A percentile compares a stretch with the other conserved stretches of the same genome.
Conservation (phyloP, 257 asterid species). For the Salvia miltiorrhiza region DNA sequence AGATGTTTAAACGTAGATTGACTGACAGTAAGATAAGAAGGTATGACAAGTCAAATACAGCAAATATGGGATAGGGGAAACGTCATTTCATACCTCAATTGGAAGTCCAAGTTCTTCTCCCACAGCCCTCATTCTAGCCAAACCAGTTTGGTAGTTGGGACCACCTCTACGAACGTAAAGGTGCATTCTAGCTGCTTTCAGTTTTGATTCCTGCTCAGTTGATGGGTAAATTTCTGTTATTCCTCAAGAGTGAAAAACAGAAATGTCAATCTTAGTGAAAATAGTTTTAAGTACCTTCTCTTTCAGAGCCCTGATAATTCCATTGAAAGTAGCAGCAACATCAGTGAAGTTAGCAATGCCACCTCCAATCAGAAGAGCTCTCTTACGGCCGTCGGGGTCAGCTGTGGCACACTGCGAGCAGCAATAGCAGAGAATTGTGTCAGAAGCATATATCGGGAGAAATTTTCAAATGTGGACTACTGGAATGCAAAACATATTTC, state of each 20-base stretch:
- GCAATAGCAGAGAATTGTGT: constrained; percentile 9
- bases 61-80: neutral
- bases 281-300: constrained; percentile 53
- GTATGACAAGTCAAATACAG: neutral
- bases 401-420: constrained; percentile 79
- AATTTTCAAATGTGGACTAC: neutral
- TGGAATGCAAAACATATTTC: constrained; percentile 21
- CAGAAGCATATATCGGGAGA: neutral
- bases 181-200: constrained; percentile 30
- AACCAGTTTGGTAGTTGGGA: constrained; percentile 84
- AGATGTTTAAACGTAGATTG: neutral
- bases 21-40: neutral
- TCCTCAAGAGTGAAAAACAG: neutral
- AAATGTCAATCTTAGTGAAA: neutral
- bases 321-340: constrained; percentile 89
- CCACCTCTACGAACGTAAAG: constrained; percentile 86
- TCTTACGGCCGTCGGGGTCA: constrained; percentile 83
- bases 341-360: constrained; percentile 94
- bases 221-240: constrained; percentile 10
- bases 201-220: constrained; percentile 25
- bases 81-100: constrained; percentile 54
- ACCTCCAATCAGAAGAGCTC: constrained; percentile 89
- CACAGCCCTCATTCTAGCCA: constrained; percentile 73
- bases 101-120: constrained; percentile 86
- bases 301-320: constrained; percentile 80